These are phyloP conservation scores for Neurospora terricola DNA, from an alignment of 495 filamentous ascomycete species.

Conservation along the genomic window DNA sequence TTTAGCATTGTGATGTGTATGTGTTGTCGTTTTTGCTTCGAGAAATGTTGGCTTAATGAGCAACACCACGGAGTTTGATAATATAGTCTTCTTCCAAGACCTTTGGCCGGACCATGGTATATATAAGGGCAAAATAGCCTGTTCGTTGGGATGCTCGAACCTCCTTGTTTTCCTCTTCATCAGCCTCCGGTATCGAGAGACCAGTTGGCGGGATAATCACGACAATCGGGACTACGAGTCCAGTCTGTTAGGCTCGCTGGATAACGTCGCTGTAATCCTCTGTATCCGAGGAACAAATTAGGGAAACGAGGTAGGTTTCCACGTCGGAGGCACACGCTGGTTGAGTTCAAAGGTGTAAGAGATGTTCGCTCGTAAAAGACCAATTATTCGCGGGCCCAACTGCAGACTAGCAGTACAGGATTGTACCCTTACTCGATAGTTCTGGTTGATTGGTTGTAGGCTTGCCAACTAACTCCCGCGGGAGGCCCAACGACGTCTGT, in stretches of 20 bases:
- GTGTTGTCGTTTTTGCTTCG: background rate
- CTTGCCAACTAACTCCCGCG: background rate
- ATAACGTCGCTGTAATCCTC: background rate
- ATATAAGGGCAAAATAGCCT: background rate
- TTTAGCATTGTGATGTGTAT: background rate
- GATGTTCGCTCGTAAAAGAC: background rate
- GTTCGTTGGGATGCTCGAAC: background rate
- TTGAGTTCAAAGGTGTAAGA: background rate
- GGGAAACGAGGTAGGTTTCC: background rate
- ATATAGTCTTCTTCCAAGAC: background rate
- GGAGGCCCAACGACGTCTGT: background rate
- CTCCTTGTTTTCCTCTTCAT: background rate
- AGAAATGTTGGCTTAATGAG: background rate
- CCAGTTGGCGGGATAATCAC: background rate
- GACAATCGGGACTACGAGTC: background rate
- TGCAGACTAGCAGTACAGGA: background rate
- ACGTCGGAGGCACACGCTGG: background rate
- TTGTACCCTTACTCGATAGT: background rate
- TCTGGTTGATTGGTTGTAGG: background rate
- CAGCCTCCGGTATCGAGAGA: background rate
- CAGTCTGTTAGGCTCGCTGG: background rate
- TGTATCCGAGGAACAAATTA: background rate
- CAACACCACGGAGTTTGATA: background rate
- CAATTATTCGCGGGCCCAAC: background rate
- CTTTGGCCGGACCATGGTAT: background rate